phyloP scores from a whole-genome alignment of 2,329 filamentous ascomycete species.

The Aspergillus fijiensis region DNA sequence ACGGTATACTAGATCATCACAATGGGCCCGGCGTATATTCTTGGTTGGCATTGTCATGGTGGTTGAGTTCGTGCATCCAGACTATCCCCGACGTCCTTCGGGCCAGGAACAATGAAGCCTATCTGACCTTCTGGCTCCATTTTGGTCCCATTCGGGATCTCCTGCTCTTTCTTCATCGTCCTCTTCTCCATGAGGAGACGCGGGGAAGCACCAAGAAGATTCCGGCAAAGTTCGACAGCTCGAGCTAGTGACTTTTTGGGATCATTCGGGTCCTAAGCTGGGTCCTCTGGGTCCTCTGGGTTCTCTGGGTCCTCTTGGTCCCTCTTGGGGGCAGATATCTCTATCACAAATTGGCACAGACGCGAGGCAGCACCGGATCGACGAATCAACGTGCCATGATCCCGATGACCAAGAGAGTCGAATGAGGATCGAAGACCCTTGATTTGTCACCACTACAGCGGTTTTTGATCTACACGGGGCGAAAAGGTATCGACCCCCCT shows the following conservation, averaged over 20 bases:
- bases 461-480: conserved; percentile 34
- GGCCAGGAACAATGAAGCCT: not conserved
- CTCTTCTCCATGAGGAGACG: conserved; percentile 16
- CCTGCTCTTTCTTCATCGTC: not conserved
- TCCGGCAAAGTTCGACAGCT: conserved; percentile 26
- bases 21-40: not conserved
- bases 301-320: not conserved
- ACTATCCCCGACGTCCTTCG: not conserved
- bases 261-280: not conserved
- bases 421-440: conserved; percentile 26
- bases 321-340: conserved; percentile 19
- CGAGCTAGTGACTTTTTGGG: conserved; percentile 5
- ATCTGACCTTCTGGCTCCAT: not conserved
- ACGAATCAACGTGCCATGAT: conserved; percentile 31
- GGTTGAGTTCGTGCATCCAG: not conserved
- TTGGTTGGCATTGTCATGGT: not conserved
- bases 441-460: conserved; percentile 38
- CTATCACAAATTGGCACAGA: conserved; percentile 37
- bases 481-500: conserved; percentile 32
- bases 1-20: not conserved
- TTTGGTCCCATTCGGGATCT: not conserved
- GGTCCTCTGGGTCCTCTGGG: not conserved
- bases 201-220: conserved; percentile 22
- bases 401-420: conserved; percentile 15
- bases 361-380: conserved; percentile 25